Percentiles rank a stretch among this genome's conserved stretches.
phyloP scores from a whole-genome alignment of 2,329 filamentous ascomycete genomes.

The Talaromyces atroroseus region DNA sequence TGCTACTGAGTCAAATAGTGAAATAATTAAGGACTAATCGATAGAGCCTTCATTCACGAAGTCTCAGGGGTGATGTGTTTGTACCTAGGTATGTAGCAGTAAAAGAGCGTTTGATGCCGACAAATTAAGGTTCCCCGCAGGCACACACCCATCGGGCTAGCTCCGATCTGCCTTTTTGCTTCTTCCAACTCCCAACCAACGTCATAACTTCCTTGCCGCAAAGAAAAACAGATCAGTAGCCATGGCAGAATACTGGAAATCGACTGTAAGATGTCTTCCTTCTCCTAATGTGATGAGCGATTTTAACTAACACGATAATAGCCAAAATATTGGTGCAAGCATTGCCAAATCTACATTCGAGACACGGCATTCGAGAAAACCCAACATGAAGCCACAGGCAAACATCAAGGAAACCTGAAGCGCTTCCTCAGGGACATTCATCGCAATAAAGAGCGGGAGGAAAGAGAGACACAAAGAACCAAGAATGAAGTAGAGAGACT shows the following conservation, averaged over 20 bases:
- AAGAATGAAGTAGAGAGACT: slow-evolving; percentile 80
- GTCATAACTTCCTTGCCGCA: background rate
- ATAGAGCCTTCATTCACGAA: too few relatives aligned
- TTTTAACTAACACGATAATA: slow-evolving; percentile 28
- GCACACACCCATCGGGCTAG: slow-evolving; percentile 1
- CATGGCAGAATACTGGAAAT: slow-evolving; percentile 99
- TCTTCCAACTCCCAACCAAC: slow-evolving; percentile 1
- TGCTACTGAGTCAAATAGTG: background rate
- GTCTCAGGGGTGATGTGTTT: too few relatives aligned
- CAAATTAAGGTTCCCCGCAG: slow-evolving; percentile 4
- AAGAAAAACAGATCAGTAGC: background rate
- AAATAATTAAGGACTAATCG: background rate
- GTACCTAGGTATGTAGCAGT: too few relatives aligned
- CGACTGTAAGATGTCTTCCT: slow-evolving; percentile 53
- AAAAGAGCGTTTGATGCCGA: background rate
- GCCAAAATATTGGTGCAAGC: slow-evolving; percentile 97
- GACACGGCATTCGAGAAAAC: slow-evolving; percentile 85
- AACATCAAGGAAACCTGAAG: slow-evolving; percentile 80
- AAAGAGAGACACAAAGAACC: slow-evolving; percentile 74
- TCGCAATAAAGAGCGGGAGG: slow-evolving; percentile 72
- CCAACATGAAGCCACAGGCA: slow-evolving; percentile 82
- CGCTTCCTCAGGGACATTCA: slow-evolving; percentile 86
- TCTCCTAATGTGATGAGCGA: background rate
- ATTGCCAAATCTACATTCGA: slow-evolving; percentile 83
- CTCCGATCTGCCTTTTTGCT: slow-evolving; percentile 2